Evolutionary conservation across 2,329 filamentous ascomycete genomes (phyloP).

Genomic region (Dactylellina cionopaga): DNA sequence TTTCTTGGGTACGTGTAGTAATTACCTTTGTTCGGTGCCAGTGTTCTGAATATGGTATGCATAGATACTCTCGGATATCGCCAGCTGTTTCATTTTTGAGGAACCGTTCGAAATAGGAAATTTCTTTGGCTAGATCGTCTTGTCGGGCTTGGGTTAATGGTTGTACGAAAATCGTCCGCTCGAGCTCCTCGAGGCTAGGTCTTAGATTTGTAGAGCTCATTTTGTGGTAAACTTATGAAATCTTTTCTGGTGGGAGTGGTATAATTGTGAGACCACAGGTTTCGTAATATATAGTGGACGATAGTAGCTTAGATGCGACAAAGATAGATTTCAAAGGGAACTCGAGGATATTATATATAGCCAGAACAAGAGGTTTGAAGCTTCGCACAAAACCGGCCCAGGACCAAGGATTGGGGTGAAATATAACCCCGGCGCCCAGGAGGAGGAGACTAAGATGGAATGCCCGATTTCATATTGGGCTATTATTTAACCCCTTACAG

Average conservation of each 20-base stretch:
- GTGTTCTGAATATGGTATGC: conserved; percentile 38
- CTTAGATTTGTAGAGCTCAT: conserved; percentile 36
- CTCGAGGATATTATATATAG: not conserved
- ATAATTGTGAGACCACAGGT: no score
- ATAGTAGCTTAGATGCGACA: no score
- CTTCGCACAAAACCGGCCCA: conserved; percentile 8
- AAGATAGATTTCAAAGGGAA: no score
- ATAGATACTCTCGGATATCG: conserved; percentile 42
- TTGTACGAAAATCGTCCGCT: conserved; percentile 32
- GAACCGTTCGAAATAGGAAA: conserved; percentile 50
- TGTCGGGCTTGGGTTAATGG: conserved; percentile 31
- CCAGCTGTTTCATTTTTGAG: conserved; percentile 48
- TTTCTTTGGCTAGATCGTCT: conserved; percentile 30
- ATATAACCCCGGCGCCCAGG: conserved; percentile 50
- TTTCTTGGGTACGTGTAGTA: no score
- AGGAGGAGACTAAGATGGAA: conserved; percentile 17
- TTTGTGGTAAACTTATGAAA: no score
- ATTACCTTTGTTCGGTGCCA: conserved; percentile 51
- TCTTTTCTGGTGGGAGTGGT: no score
- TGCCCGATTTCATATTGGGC: conserved; percentile 26
- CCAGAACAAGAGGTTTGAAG: conserved; percentile 2
- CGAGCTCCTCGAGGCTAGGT: conserved; percentile 41
- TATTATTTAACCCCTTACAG: conserved; percentile 49
- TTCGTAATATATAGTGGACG: no score
- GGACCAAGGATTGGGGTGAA: conserved; percentile 42